phyloP scores from a whole-genome alignment of 257 asterid species.

The Eucommia ulmoides region DNA sequence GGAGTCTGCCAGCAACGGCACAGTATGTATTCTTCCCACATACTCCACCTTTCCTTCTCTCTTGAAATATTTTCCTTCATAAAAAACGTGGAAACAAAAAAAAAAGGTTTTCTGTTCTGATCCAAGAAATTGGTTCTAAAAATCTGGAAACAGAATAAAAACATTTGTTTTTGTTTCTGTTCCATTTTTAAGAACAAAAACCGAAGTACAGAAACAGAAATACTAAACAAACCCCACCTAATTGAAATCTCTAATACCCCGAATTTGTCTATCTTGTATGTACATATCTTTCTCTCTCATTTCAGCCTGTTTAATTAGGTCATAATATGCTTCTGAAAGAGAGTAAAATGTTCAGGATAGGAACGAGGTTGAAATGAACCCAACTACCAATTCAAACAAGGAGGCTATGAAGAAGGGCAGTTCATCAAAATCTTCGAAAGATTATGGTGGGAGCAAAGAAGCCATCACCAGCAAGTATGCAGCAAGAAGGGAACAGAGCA shows the following conservation, averaged over 20 bases:
- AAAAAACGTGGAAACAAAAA: too few relatives aligned
- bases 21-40: too few relatives aligned
- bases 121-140: too few relatives aligned
- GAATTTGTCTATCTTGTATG: conserved; percentile 1
- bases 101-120: too few relatives aligned
- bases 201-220: too few relatives aligned
- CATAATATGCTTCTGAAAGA: background rate
- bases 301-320: background rate
- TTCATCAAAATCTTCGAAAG: conserved; percentile 55
- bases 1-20: conserved; percentile 46
- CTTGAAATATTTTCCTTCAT: too few relatives aligned
- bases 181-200: too few relatives aligned
- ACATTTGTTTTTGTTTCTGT: too few relatives aligned
- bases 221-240: too few relatives aligned
- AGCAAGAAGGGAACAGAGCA: conserved; percentile 67
- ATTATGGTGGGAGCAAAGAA: conserved; percentile 69
- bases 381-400: conserved; percentile 29
- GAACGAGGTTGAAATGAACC: conserved; percentile 39
- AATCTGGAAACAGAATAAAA: too few relatives aligned
- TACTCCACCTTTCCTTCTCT: too few relatives aligned
- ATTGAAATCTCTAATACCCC: too few relatives aligned
- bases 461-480: conserved; percentile 75
- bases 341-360: conserved; percentile 28
- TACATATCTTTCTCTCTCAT: background rate
- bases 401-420: conserved; percentile 54